Conservation (phyloP, 2,329 filamentous ascomycete species). For the Neobulgaria alba region DNA sequence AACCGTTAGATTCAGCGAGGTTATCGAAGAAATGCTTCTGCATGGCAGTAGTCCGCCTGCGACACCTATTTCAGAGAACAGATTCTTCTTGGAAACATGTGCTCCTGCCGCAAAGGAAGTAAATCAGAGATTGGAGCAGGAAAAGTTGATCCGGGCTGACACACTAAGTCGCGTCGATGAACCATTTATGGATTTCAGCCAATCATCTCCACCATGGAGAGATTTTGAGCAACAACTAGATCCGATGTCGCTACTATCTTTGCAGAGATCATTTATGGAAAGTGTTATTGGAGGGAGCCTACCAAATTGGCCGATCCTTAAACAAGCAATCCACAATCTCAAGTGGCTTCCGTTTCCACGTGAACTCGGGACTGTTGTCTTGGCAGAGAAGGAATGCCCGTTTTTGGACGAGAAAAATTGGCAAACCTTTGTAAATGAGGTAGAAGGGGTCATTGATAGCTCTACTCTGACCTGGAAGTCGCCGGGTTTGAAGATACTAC, state of each 20-base stretch:
- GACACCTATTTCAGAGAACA: conserved; percentile 7
- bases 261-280: conserved; percentile 25
- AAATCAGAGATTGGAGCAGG: conserved; percentile 23
- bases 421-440: conserved; percentile 26
- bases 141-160: conserved; percentile 25
- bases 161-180: conserved; percentile 39
- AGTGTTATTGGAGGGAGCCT: conserved; percentile 22
- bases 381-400: conserved; percentile 33
- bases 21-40: conserved; percentile 19
- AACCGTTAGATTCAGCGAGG: conserved; percentile 22
- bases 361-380: conserved; percentile 28
- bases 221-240: conserved; percentile 8
- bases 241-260: conserved; percentile 22
- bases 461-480: conserved; percentile 38
- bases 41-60: conserved; percentile 4
- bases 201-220: conserved; percentile 39
- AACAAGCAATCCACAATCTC: conserved; percentile 33
- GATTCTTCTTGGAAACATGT: conserved; percentile 23
- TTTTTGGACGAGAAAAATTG: conserved; percentile 33
- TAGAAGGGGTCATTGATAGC: conserved; percentile 30
- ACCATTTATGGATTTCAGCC: conserved; percentile 36
- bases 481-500: conserved; percentile 37
- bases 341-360: conserved; percentile 38
- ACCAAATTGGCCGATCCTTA: conserved; percentile 33
- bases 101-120: conserved; percentile 13